These are phyloP conservation scores for Metschnikowia corniflorae DNA, from an alignment of 805 yeast species.

Conservation along the genomic window DNA sequence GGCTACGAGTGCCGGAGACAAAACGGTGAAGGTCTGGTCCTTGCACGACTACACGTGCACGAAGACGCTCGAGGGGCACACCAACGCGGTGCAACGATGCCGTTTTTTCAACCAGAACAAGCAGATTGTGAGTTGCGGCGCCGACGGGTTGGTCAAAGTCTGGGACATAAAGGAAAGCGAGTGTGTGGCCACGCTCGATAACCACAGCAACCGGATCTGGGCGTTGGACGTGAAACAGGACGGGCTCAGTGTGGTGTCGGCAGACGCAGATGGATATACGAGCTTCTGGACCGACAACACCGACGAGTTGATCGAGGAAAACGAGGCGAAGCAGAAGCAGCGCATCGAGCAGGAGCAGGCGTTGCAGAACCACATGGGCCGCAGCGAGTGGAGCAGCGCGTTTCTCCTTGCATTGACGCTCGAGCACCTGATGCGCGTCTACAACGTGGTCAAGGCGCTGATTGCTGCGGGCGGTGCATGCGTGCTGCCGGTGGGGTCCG, in stretches of 20 bases:
- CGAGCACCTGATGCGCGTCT: constrained; percentile 86
- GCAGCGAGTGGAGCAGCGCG: constrained; percentile 84
- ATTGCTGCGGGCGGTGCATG: constrained; percentile 48
- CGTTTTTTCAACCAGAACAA: constrained; percentile 62
- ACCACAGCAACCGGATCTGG: constrained; percentile 94
- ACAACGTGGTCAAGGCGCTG: constrained; percentile 67
- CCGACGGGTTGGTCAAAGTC: constrained; percentile 88
- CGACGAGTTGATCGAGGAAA: constrained; percentile 54
- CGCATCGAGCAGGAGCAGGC: constrained; percentile 87
- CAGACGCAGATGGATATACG: constrained; percentile 93
- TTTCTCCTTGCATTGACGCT: constrained; percentile 79
- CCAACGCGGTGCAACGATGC: constrained; percentile 86
- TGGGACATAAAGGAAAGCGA: constrained; percentile 78
- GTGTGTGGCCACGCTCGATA: constrained; percentile 77
- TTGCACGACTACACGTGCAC: constrained; percentile 69
- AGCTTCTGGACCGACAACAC: constrained; percentile 89
- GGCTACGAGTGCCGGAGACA: constrained; percentile 89
- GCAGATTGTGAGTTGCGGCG: constrained; percentile 78
- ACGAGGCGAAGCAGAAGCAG: constrained; percentile 50
- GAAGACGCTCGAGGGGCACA: constrained; percentile 89
- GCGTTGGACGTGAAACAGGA: constrained; percentile 65
- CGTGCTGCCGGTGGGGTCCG: constrained; percentile 51
- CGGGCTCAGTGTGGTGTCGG: constrained; percentile 70
- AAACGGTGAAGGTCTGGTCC: constrained; percentile 86
- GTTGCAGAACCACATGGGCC: constrained; percentile 66